Conservation (phyloP, 306 rosid species). For the Prunus persica region Prunus_persica_NCBIv2 NC_034012.1:3823001-3823500, state of each 20-base stretch:
- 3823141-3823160: too few relatives aligned
- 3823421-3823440: too few relatives aligned
- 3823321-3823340: not conserved
- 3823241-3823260: too few relatives aligned
- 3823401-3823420: not conserved
- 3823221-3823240: not conserved
- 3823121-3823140: not conserved
- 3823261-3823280: not conserved
- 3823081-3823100: not conserved
- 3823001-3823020: not conserved
- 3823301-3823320: too few relatives aligned
- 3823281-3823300: too few relatives aligned
- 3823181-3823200: too few relatives aligned
- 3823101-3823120: not conserved
- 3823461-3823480: not conserved
- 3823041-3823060: not conserved
- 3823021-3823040: constrained; percentile 4
- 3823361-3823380: not conserved
- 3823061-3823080: not conserved
- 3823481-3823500: not conserved
- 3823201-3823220: too few relatives aligned
- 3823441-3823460: not conserved
- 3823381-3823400: not conserved
- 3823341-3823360: not conserved
- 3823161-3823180: too few relatives aligned